Percentiles rank a stretch among this genome's conserved stretches.
phyloP scores from a whole-genome alignment of 2,329 filamentous ascomycete species.

The Pseudogymnoascus sp. region DNA sequence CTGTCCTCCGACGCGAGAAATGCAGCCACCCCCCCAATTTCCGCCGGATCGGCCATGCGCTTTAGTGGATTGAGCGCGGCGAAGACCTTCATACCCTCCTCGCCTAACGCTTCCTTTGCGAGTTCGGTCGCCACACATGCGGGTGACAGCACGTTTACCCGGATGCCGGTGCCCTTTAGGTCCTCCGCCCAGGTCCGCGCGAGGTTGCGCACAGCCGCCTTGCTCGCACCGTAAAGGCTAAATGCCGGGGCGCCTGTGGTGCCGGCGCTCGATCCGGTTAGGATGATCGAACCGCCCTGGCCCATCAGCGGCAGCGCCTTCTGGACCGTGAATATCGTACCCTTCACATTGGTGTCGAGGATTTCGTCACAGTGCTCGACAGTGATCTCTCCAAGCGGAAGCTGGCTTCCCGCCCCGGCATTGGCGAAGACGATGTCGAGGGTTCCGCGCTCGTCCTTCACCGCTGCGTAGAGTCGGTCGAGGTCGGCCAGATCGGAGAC shows the following conservation, averaged over 20 bases:
- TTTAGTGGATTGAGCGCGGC: conserved; percentile 14
- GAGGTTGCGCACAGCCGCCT: conserved; percentile 19
- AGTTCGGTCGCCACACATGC: conserved; percentile 20
- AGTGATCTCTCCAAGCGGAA: conserved; percentile 20
- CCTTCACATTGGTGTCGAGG: conserved; percentile 31
- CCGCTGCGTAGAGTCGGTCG: conserved; percentile 20
- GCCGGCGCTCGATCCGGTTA: conserved; percentile 20
- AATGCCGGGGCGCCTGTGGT: conserved; percentile 17
- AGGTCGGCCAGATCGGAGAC: conserved; percentile 19
- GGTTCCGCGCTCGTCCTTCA: conserved; percentile 21
- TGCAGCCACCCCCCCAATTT: conserved; percentile 15
- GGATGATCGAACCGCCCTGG: conserved; percentile 19
- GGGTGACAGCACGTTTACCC: conserved; percentile 20
- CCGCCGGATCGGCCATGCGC: conserved; percentile 17
- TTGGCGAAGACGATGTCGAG: conserved; percentile 23
- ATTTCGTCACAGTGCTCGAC: conserved; percentile 21
- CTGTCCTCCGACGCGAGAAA: conserved; percentile 17
- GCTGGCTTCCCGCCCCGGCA: conserved; percentile 17
- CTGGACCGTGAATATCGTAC: conserved; percentile 31
- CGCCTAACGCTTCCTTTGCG: conserved; percentile 16
- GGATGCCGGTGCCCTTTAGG: conserved; percentile 20
- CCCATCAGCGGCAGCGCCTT: conserved; percentile 23
- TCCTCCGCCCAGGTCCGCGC: conserved; percentile 16
- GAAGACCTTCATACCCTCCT: conserved; percentile 16
- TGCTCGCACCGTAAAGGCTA: conserved; percentile 19